phyloP scores from a whole-genome alignment of 1,139 yeast species.

The Yamadazyma atmosphaerica region DNA sequence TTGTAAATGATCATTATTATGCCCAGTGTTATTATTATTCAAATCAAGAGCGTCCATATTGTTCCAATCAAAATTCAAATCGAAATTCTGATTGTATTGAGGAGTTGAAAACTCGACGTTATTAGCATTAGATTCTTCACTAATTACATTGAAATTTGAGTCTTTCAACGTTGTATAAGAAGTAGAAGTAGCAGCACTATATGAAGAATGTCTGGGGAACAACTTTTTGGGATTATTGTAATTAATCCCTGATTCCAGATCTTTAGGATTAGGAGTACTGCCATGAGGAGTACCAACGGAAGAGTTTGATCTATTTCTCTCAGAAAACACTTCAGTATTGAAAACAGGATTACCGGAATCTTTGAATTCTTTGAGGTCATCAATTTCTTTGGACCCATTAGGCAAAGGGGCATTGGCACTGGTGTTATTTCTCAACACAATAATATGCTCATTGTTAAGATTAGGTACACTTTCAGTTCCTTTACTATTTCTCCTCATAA shows the following conservation, averaged over 20 bases:
- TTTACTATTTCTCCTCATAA: conserved; percentile 21
- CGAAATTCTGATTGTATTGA: conserved; percentile 44
- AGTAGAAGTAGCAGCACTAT: conserved; percentile 74
- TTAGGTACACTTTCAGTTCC: conserved; percentile 12
- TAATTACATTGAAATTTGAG: conserved; percentile 19
- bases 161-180: conserved; percentile 64
- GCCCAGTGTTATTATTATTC: conserved; percentile 4
- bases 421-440: conserved; percentile 45
- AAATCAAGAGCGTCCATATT: conserved; percentile 32
- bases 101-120: conserved; percentile 77
- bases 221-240: conserved; percentile 8
- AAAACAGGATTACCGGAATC: background rate
- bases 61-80: conserved; percentile 39
- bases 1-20: background rate
- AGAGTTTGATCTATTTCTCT: background rate
- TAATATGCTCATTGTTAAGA: conserved; percentile 37
- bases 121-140: conserved; percentile 23
- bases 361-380: background rate
- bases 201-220: conserved; percentile 65
- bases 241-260: background rate
- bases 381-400: conserved; percentile 3
- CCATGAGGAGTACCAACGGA: conserved; percentile 4
- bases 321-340: conserved; percentile 1
- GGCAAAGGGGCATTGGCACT: conserved; percentile 48
- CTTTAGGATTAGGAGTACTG: conserved; percentile 2